Evolutionary conservation across 805 yeast species (phyloP).

Genomic region (Saturnispora zaruensis): DNA sequence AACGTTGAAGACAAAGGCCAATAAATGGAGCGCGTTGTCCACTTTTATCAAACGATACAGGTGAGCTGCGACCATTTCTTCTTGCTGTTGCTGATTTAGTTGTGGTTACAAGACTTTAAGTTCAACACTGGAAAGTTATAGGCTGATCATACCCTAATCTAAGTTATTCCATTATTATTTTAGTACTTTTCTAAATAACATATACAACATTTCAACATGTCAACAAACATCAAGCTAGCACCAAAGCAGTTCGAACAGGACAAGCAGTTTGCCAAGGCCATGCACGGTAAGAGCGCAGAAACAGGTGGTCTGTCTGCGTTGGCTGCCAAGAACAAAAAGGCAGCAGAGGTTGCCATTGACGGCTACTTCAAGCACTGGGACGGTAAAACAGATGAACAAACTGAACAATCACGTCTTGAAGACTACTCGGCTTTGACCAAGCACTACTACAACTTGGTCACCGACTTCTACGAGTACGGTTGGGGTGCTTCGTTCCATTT

Average conservation of each 20-base stretch:
- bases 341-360: slow-evolving; percentile 72
- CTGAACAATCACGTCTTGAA: slow-evolving; percentile 62
- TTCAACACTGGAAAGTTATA: background rate
- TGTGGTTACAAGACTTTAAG: background rate
- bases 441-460: slow-evolving; percentile 92
- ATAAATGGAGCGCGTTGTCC: slow-evolving; percentile 2
- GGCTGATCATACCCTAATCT: background rate
- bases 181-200: background rate
- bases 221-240: slow-evolving; percentile 30
- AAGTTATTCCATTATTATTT: background rate
- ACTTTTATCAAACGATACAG: background rate
- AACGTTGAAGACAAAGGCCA: background rate
- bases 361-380: slow-evolving; percentile 98
- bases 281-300: slow-evolving; percentile 71
- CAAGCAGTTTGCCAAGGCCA: slow-evolving; percentile 67
- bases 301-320: slow-evolving; percentile 71
- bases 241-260: slow-evolving; percentile 52
- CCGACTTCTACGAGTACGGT: slow-evolving; percentile 98
- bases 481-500: slow-evolving; percentile 99
- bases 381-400: slow-evolving; percentile 67
- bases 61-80: background rate
- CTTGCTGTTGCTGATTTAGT: background rate
- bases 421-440: slow-evolving; percentile 89
- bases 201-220: slow-evolving; percentile 11
- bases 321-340: slow-evolving; percentile 65